A percentile compares a stretch with the other conserved stretches of the same genome.
Conservation (phyloP, 305 asterid species). For the Ajuga reptans region DNA sequence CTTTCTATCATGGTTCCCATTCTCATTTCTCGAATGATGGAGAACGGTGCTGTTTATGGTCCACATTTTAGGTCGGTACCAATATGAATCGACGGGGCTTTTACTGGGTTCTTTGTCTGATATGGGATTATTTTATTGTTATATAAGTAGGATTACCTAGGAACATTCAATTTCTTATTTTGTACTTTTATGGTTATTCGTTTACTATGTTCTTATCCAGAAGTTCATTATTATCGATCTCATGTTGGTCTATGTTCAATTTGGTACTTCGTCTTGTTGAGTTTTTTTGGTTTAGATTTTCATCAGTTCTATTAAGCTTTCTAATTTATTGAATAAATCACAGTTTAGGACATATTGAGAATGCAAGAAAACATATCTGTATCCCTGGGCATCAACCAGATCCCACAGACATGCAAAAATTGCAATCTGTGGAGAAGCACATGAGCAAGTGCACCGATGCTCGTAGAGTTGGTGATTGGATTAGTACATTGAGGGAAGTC, state of each 20-base stretch:
- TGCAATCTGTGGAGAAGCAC: conserved; percentile 62
- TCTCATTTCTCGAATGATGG: conserved; percentile 7
- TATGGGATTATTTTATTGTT: background rate
- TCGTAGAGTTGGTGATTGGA: conserved; percentile 72
- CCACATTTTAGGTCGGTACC: conserved; percentile 15
- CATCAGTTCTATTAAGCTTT: conserved; percentile 17
- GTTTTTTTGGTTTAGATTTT: conserved; percentile 16
- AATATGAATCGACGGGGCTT: background rate
- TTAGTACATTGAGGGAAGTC: conserved; percentile 50
- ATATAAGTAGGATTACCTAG: background rate
- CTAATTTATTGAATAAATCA: conserved; percentile 34
- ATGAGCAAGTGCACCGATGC: conserved; percentile 51
- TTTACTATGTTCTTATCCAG: background rate
- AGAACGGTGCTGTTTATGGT: conserved; percentile 12
- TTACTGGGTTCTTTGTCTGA: background rate
- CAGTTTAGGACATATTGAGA: conserved; percentile 92
- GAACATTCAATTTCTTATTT: background rate
- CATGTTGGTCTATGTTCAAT: background rate
- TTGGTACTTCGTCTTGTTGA: background rate
- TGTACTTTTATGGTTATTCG: background rate
- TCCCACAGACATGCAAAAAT: conserved; percentile 50
- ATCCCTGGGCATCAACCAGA: conserved; percentile 58
- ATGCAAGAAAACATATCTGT: conserved; percentile 66
- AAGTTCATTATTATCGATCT: background rate
- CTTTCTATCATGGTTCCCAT: conserved; percentile 14